Conservation (phyloP, 2,329 filamentous ascomycete species). For the Aureobasidium melanogenum region DNA sequence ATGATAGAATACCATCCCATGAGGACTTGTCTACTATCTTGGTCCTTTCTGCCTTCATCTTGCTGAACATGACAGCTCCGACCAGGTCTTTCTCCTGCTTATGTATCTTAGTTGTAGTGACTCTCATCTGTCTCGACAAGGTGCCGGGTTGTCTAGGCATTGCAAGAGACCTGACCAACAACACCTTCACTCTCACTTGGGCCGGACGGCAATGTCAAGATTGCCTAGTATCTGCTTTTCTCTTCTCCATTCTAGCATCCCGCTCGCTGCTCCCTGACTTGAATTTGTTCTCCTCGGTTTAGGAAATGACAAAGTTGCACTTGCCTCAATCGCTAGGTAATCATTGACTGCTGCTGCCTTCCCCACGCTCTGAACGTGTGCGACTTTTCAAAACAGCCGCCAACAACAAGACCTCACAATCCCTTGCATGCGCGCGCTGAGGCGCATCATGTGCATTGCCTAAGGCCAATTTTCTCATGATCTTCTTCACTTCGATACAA, state of each 20-base stretch:
- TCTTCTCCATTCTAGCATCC: not conserved
- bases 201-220: not conserved
- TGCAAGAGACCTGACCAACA: not conserved
- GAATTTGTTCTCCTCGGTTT: not conserved
- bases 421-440: constrained; percentile 10
- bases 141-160: not conserved
- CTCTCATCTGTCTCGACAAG: not conserved
- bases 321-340: not conserved
- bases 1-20: not conserved
- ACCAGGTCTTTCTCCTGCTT: too few relatives aligned
- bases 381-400: constrained; percentile 9
- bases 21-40: not conserved
- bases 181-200: not conserved
- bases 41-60: not conserved
- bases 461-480: not conserved
- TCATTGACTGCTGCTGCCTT: not conserved
- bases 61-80: not conserved
- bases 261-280: not conserved
- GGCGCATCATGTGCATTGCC: not conserved
- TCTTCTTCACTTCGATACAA: not conserved
- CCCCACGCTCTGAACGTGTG: constrained; percentile 5
- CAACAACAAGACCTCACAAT: not conserved
- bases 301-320: not conserved
- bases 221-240: not conserved
- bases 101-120: not conserved